These are phyloP conservation scores for Phytophthora palmivora DNA, from an alignment of 352 stramenopile species.

Conservation along the genomic window DNA sequence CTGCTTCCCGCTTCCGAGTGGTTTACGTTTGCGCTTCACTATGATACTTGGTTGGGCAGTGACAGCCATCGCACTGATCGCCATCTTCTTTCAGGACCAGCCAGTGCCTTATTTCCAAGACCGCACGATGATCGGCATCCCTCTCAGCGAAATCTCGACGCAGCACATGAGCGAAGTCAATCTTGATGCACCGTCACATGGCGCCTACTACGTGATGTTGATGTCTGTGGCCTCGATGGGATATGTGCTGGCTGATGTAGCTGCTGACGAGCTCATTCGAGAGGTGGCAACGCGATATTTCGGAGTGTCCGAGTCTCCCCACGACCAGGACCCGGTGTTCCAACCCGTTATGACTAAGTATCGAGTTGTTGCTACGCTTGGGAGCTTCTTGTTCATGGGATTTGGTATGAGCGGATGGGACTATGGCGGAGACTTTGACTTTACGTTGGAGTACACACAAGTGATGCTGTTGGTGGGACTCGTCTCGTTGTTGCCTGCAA, in stretches of 20 bases:
- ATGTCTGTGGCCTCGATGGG: slow-evolving; percentile 77
- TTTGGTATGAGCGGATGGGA: slow-evolving; percentile 61
- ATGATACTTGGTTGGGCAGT: slow-evolving; percentile 58
- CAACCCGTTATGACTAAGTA: slow-evolving; percentile 44
- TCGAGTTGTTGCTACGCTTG: slow-evolving; percentile 44
- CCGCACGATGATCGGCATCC: slow-evolving; percentile 31
- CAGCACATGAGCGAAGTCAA: slow-evolving; percentile 49
- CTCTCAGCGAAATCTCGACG: slow-evolving; percentile 33
- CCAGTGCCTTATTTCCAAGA: slow-evolving; percentile 59
- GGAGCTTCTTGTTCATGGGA: slow-evolving; percentile 63
- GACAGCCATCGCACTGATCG: slow-evolving; percentile 34
- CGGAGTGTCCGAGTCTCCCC: slow-evolving; percentile 10
- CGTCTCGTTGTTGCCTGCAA: slow-evolving; percentile 36
- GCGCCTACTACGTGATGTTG: slow-evolving; percentile 60
- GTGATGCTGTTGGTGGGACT: slow-evolving; percentile 53
- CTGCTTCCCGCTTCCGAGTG: slow-evolving; percentile 33
- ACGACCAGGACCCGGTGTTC: slow-evolving; percentile 34
- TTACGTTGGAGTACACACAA: slow-evolving; percentile 56
- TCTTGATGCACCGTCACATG: slow-evolving; percentile 43
- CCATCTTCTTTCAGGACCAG: slow-evolving; percentile 47
- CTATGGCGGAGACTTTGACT: slow-evolving; percentile 74
- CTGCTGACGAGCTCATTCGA: slow-evolving; percentile 63
- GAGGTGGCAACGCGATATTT: slow-evolving; percentile 38
- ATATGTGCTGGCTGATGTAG: slow-evolving; percentile 82
- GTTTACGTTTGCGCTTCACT: slow-evolving; percentile 35